Conservation (phyloP, 371 early-diverging fungal species). For the Synchytrium microbalum region DNA sequence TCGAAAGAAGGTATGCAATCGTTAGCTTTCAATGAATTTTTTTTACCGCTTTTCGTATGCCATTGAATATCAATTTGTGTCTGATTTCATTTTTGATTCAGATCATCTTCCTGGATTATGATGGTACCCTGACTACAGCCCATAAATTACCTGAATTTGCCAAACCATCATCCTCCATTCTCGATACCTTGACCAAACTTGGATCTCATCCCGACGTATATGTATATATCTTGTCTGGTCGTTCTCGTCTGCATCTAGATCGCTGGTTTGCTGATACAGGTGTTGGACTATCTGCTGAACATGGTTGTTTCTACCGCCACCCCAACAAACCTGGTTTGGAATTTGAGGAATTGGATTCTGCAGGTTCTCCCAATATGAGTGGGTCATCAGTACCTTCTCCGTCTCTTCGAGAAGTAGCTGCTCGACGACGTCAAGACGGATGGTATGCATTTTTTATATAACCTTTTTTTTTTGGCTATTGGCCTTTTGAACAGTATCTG, state of each 20-base stretch:
- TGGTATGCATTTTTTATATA: too few relatives aligned
- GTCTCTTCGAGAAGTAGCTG: too few relatives aligned
- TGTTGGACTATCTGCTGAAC: slow-evolving; percentile 88
- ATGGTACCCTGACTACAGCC: slow-evolving; percentile 82
- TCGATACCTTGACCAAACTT: slow-evolving; percentile 59
- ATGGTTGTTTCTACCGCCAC: slow-evolving; percentile 88
- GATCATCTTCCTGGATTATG: slow-evolving; percentile 88
- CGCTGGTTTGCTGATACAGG: slow-evolving; percentile 79
- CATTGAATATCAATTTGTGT: too few relatives aligned
- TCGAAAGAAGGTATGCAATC: slow-evolving; percentile 31
- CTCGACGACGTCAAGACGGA: slow-evolving; percentile 9
- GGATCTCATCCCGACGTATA: slow-evolving; percentile 69
- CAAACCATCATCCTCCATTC: slow-evolving; percentile 59
- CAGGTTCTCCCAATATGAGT: background rate
- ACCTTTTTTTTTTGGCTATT: too few relatives aligned
- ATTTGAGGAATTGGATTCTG: background rate
- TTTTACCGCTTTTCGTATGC: background rate
- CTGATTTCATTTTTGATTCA: too few relatives aligned
- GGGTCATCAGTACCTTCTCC: background rate
- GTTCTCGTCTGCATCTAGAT: slow-evolving; percentile 59
- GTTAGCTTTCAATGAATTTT: background rate
- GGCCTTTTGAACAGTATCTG: too few relatives aligned
- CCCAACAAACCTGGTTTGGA: slow-evolving; percentile 48
- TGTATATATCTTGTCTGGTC: slow-evolving; percentile 86
- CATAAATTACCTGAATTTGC: slow-evolving; percentile 86